phyloP scores from a whole-genome alignment of 2,329 filamentous ascomycete species.

The Alternaria longipes region DNA sequence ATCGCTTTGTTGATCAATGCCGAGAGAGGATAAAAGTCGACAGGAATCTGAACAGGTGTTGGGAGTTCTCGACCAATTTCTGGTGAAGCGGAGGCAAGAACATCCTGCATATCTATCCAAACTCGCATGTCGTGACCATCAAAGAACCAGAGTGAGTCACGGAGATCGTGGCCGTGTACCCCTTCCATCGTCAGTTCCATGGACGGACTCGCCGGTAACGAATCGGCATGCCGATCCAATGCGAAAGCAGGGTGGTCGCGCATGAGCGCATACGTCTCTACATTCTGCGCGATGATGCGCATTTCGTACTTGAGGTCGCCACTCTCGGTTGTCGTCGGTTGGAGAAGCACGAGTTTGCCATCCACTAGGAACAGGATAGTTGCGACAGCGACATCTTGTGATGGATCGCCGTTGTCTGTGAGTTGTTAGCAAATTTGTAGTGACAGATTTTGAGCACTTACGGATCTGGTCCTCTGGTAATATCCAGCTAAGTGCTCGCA shows the following conservation, averaged over 20 bases:
- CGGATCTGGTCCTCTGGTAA: constrained; percentile 87
- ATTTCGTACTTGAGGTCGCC: constrained; percentile 97
- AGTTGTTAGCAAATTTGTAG: constrained; percentile 26
- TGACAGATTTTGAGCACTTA: constrained; percentile 47
- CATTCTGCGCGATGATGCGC: constrained; percentile 93
- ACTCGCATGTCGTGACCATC: constrained; percentile 85
- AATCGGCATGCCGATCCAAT: constrained; percentile 58
- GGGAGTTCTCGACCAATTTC: constrained; percentile 76
- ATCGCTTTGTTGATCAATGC: constrained; percentile 89
- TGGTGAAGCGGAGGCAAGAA: constrained; percentile 74
- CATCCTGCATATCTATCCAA: constrained; percentile 88
- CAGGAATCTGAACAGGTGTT: constrained; percentile 75
- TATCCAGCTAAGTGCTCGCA: constrained; percentile 94
- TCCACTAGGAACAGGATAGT: constrained; percentile 97
- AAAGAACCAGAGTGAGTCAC: constrained; percentile 94
- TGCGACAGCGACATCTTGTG: constrained; percentile 91
- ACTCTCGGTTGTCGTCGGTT: constrained; percentile 82
- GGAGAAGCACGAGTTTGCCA: constrained; percentile 90
- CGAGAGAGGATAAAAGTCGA: constrained; percentile 97
- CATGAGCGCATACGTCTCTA: constrained; percentile 94
- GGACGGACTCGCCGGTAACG: constrained; percentile 60
- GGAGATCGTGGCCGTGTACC: constrained; percentile 66
- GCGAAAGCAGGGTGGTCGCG: constrained; percentile 74
- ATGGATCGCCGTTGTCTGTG: constrained; percentile 83
- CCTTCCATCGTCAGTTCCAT: constrained; percentile 56